Base-by-base conservation (phyloP, 805 yeast species). In the Barnettozyma populi region DNA sequence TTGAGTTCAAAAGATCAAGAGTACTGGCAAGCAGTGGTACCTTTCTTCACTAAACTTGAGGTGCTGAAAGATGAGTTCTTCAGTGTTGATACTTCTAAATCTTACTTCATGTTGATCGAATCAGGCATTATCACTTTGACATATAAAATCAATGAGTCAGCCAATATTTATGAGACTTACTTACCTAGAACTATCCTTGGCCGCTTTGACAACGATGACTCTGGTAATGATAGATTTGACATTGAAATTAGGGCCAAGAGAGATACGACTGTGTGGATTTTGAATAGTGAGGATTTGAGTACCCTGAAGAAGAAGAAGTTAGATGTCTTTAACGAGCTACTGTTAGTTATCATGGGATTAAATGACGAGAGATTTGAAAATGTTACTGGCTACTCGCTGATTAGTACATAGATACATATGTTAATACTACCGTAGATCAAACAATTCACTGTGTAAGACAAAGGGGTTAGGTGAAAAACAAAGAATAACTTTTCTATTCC, bases 311-410 rank as follows among this genome's bases (percentile, higher is more conserved):
- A 64, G 13, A 73, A 76, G 20, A 80, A 87, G 25, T 61, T 65
- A 5, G 76, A 70, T 29, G 61, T 86, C 9, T 85, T 78, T 54
- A 75, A 78, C 36, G 96, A 90, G 60, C 65, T 90, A 36, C 63
- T 80, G 42, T 68, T 72, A 40, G 77, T 89, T 29, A 78, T 83
- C 27, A 68, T 84, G 52, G 75, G 79, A 41, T 66, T 90, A 45
- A 72, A 80, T 32, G 81, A 83, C 48, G 89, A 80, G 57, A 70
- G 96, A 53, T 84, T 84, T 56, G 87, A 82, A 51, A 78, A 86
- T 24, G 70, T 89, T 54, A 76, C 92, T 3, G 88, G 94, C 3
- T 87, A 86, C 61, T 75, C 90, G 21, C 70, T 87, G 44, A 80
- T 88, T 3, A 73, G 86, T 37, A 74, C 81, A 19, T 45, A 29